Evolutionary conservation across 768 basidiomycete genomes (phyloP), one percentile per base, ranked within the genome.

Genomic region (Podaxis sp.): DNA sequence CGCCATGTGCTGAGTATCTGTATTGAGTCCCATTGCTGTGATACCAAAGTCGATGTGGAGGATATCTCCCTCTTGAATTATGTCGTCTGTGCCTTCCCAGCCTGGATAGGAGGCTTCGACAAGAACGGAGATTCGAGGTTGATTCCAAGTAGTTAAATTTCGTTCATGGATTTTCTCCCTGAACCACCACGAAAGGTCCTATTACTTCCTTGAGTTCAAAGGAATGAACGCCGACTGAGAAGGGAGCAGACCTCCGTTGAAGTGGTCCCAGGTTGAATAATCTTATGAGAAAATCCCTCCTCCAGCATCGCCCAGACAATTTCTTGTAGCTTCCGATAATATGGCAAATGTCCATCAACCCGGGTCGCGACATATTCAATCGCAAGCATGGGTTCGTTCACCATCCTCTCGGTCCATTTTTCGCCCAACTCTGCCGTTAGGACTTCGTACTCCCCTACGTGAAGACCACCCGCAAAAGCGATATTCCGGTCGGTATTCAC

Each of bases 131-230:
- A 83, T 75, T n/a, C 81, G 71, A 4, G 82, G 80, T 54, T 82
- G 81, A 65, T 78, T 80, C 82, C 82, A 83, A 14, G 81, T 84
- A 13, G 76, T 73, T 18, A 79, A 71, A 64, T 80, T 79, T 18
- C 72, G 70, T 23, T 65, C 65, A 47, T 77, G 78, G 77, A 83
- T 82, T 64, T 78, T 77, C 61, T 81, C 80, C 36, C 79, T 72
- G 67, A 81, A 83, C 79, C 79, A 82, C 82, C 82, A 84, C 57
- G 76, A 75, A 16, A 84, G 65, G 64, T 84, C 82, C 79, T 80
- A 57, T 14, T 3, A 14, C 9, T 37, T 25, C 50, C 25, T n/a
- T n/a, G 13, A n/a, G 6, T 27, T 54, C 37, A 13, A 54, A 9
- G n/a, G n/a, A n/a, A 7, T 4, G 52, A 14, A 6, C 32, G 9